phyloP scores from a whole-genome alignment of 2,329 filamentous ascomycete genomes.

The Botrytis tulipae region DNA sequence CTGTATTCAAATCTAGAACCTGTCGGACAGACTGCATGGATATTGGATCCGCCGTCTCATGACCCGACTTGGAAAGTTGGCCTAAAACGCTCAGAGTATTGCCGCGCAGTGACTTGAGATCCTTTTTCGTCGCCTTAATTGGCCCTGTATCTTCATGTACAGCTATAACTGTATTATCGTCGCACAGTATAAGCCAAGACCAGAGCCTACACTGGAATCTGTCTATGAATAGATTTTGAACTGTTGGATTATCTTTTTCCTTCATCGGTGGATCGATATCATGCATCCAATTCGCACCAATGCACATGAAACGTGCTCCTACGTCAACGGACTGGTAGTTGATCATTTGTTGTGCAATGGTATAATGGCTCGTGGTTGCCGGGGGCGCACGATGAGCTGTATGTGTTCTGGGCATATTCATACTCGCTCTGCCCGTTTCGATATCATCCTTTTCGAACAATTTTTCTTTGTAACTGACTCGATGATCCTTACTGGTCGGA shows the following conservation, averaged over 20 bases:
- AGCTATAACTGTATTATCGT: conserved; percentile 68
- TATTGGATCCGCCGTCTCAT: conserved; percentile 35
- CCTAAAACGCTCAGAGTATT: conserved; percentile 61
- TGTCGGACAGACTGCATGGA: conserved; percentile 37
- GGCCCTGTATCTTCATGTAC: conserved; percentile 58
- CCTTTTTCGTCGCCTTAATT: conserved; percentile 32
- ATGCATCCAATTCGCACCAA: conserved; percentile 68
- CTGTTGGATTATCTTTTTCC: conserved; percentile 21
- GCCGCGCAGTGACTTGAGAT: conserved; percentile 44
- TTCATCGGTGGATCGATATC: conserved; percentile 38
- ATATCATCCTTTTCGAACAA: conserved; percentile 30
- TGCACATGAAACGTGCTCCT: conserved; percentile 62
- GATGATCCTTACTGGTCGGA: conserved; percentile 22
- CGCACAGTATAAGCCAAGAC: conserved; percentile 69
- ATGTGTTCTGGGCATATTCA: conserved; percentile 18
- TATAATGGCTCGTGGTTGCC: conserved; percentile 40
- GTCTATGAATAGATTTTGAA: conserved; percentile 40
- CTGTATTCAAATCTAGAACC: conserved; percentile 36
- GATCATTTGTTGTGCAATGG: conserved; percentile 67
- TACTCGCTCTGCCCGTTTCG: conserved; percentile 27
- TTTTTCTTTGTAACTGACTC: conserved; percentile 22
- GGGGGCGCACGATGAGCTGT: not conserved
- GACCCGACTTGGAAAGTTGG: conserved; percentile 56
- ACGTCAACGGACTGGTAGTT: conserved; percentile 74
- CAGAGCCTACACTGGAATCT: conserved; percentile 52